Percentiles rank a stretch among this genome's conserved stretches.
Evolutionary conservation across 129 eudicot genomes (phyloP).

Genomic region (Smallanthus sonchifolius): DNA sequence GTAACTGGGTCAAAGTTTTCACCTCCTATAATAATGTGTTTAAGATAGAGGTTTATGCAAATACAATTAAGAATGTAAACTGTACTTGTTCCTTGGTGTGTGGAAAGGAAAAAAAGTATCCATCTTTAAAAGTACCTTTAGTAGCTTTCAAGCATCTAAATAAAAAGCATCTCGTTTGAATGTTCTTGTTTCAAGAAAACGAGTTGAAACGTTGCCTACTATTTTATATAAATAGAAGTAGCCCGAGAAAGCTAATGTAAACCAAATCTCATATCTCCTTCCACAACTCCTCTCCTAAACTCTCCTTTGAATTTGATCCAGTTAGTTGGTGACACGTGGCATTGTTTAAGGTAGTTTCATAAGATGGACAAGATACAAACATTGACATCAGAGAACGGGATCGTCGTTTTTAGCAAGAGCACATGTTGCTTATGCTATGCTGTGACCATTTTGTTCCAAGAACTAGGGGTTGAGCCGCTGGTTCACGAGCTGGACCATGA

Average conservation of each 20-base stretch:
- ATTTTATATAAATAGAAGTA: slow-evolving; percentile 49
- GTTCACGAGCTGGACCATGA: slow-evolving; percentile 57
- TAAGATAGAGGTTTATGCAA: slow-evolving; percentile 13
- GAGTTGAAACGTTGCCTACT: slow-evolving; percentile 25
- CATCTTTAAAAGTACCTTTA: slow-evolving; percentile 49
- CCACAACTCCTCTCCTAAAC: slow-evolving; percentile 17
- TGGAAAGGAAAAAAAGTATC: slow-evolving; percentile 41
- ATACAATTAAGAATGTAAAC: slow-evolving; percentile 4
- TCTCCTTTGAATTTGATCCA: slow-evolving; percentile 25
- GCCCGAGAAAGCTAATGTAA: slow-evolving; percentile 26
- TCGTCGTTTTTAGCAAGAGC: slow-evolving; percentile 71
- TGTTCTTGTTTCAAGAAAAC: slow-evolving; percentile 37
- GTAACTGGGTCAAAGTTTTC: background rate
- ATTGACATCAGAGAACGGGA: slow-evolving; percentile 55
- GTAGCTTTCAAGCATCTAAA: slow-evolving; percentile 45
- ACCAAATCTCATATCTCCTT: slow-evolving; percentile 34
- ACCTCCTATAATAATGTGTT: slow-evolving; percentile 6
- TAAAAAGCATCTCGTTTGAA: slow-evolving; percentile 45
- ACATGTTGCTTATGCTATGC: slow-evolving; percentile 73
- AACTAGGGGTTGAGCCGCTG: slow-evolving; percentile 44
- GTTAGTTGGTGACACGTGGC: slow-evolving; percentile 12
- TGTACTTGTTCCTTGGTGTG: slow-evolving; percentile 40
- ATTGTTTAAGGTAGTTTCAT: slow-evolving; percentile 17
- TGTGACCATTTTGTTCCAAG: slow-evolving; percentile 59
- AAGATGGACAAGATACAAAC: slow-evolving; percentile 51